Conservation (phyloP, 352 stramenopile species). For the Pythium brassicae region DNA sequence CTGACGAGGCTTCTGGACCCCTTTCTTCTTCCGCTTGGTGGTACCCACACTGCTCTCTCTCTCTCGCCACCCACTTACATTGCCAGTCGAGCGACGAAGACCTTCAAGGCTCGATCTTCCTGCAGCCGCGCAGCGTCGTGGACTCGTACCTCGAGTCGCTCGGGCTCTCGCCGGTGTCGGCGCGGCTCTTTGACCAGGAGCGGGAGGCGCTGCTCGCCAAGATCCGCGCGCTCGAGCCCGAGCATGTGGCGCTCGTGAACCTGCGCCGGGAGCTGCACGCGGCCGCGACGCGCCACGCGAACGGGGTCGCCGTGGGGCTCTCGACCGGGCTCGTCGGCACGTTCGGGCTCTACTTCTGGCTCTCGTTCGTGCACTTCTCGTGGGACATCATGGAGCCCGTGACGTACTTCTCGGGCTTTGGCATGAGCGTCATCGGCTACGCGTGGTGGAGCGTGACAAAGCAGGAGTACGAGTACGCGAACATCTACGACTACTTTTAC, state of each 20-base stretch:
- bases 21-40: too few species aligned
- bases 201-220: conserved; percentile 57
- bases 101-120: conserved; percentile 69
- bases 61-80: too few species aligned
- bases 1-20: too few species aligned
- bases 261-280: conserved; percentile 57
- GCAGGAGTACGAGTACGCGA: conserved; percentile 87
- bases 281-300: conserved; percentile 56
- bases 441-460: conserved; percentile 84
- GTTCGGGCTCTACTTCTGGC: conserved; percentile 85
- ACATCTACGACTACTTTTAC: conserved; percentile 86
- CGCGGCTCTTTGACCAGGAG: conserved; percentile 63
- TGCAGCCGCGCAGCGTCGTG: conserved; percentile 75
- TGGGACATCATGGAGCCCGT: conserved; percentile 91
- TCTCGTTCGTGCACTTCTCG: conserved; percentile 87
- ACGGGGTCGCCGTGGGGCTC: conserved; percentile 45
- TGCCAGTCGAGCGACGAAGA: conserved; percentile 58
- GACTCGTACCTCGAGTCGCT: conserved; percentile 79
- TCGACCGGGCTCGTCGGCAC: conserved; percentile 62
- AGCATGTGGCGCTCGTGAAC: conserved; percentile 63
- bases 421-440: conserved; percentile 72
- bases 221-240: conserved; percentile 63
- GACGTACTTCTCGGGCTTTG: conserved; percentile 87
- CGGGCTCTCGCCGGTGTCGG: conserved; percentile 60
- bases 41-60: neutral